Evolutionary conservation across 352 stramenopile species (phyloP), one percentile per base, ranked within the genome.

Genomic region (Phytophthora palmivora): DNA sequence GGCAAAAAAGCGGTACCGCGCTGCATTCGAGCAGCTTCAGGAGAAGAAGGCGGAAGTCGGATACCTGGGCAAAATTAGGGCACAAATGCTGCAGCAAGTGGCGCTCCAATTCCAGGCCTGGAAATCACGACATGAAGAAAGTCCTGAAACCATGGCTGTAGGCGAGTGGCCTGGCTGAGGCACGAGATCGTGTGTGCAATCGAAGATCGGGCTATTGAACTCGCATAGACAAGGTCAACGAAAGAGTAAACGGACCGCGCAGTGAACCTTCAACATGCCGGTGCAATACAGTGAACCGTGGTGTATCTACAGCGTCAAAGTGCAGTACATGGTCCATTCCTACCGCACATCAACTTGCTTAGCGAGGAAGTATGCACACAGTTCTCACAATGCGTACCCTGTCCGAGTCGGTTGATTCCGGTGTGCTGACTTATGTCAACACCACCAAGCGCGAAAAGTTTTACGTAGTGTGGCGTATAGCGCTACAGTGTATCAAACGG

Each of bases 31-130:
- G 44, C 53, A 57, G 26, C 81, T 87, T 46, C 63, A 78, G 34
- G 74, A 87, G 72, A 79, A 76, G 42, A 82, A 78, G 43, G 76
- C 78, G 30, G 78, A 89, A 49, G 56, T 84, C 50, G 51, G 57
- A 8, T 88, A 88, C 51, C 34, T 89, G 37, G 39, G 60, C 45
- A 84, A 86, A 50, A 82, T 88, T 58, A 87, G 84, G 54, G 72
- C 74, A 48, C 78, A 89, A 54, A 87, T 89, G 76, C 63, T 89
- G 46, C 64, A 74, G 50, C 63, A 74, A n/a, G 67, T 89, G 42
- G 82, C 75, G 24, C 64, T 61, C 41, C 77, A 78, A 16, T 89
- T 88, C 18, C 67, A 89, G 24, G n/a, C 18, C 2, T 89, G 80
- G 78, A 83, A 41, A 41, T 43, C 65, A n/a, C 67, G 55, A 38